These are phyloP conservation scores for Chlamydomonas sp. DNA, from an alignment of 139 green algal genomes.

Conservation along the genomic window DNA sequence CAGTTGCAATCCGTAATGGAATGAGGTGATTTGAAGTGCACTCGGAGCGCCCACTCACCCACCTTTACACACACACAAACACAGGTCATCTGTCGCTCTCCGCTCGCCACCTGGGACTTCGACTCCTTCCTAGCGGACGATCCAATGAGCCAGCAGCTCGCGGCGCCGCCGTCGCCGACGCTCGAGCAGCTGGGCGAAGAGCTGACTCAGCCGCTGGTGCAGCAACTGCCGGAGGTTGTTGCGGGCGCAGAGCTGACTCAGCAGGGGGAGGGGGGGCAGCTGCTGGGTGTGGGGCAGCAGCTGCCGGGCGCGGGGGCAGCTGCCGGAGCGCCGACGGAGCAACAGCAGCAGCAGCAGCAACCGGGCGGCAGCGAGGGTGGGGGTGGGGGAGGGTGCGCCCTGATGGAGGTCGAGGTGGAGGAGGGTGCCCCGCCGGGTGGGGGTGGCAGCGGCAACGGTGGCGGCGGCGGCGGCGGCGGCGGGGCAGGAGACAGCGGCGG, in stretches of 20 bases:
- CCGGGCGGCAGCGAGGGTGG: too few relatives aligned
- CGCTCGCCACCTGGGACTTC: slow-evolving; percentile 1
- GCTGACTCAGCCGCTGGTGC: background rate
- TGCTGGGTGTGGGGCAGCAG: too few relatives aligned
- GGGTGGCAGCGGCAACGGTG: background rate
- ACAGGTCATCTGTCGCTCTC: slow-evolving; percentile 8
- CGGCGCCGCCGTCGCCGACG: background rate
- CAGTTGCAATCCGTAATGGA: too few relatives aligned
- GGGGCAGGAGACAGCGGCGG: background rate
- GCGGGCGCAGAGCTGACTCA: background rate
- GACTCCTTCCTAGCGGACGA: slow-evolving; percentile 6
- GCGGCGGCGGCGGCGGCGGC: background rate
- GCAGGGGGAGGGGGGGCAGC: background rate
- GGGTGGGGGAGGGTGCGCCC: too few relatives aligned
- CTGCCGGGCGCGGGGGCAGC: too few relatives aligned
- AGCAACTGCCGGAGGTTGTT: background rate
- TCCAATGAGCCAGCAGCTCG: background rate
- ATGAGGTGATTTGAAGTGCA: too few relatives aligned
- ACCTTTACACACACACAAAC: too few relatives aligned
- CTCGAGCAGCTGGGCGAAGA: background rate
- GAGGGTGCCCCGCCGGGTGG: too few relatives aligned
- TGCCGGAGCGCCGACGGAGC: too few relatives aligned
- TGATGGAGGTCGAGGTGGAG: too few relatives aligned
- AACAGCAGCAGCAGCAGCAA: too few relatives aligned
- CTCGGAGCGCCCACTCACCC: too few relatives aligned